These are phyloP conservation scores for Binderoboletus segoi DNA, from an alignment of 1,284 basidiomycete species.

Conservation along the genomic window DNA sequence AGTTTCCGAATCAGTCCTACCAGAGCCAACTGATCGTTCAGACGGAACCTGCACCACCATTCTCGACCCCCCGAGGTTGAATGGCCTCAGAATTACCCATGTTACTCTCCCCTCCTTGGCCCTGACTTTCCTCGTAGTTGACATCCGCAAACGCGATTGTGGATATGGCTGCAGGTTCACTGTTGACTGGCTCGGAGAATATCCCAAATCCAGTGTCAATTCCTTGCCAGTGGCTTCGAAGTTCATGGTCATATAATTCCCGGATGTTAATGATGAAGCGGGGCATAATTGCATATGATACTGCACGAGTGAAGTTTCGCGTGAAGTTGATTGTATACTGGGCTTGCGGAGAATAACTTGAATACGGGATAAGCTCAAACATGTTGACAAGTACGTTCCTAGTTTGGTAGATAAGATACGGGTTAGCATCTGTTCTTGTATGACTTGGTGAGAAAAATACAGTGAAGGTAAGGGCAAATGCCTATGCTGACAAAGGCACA, in stretches of 20 bases:
- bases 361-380: background rate
- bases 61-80: too few species aligned
- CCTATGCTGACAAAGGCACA: too few species aligned
- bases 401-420: background rate
- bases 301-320: background rate
- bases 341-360: background rate
- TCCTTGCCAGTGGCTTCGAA: slow-evolving; percentile 1
- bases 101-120: background rate
- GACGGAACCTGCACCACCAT: too few species aligned
- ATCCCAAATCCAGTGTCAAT: slow-evolving; percentile 14
- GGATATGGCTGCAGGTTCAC: background rate
- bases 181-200: background rate
- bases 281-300: slow-evolving; percentile 13
- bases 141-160: background rate
- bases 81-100: background rate
- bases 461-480: too few species aligned
- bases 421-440: background rate
- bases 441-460: background rate
- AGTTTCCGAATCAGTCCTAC: too few species aligned
- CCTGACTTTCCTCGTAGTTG: background rate
- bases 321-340: background rate
- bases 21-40: too few species aligned
- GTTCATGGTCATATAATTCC: slow-evolving; percentile 10
- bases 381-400: slow-evolving; percentile 2
- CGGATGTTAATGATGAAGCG: slow-evolving; percentile 17